Conservation (phyloP, 345 rosid genomes). For the Eucalyptus brandiana region DNA sequence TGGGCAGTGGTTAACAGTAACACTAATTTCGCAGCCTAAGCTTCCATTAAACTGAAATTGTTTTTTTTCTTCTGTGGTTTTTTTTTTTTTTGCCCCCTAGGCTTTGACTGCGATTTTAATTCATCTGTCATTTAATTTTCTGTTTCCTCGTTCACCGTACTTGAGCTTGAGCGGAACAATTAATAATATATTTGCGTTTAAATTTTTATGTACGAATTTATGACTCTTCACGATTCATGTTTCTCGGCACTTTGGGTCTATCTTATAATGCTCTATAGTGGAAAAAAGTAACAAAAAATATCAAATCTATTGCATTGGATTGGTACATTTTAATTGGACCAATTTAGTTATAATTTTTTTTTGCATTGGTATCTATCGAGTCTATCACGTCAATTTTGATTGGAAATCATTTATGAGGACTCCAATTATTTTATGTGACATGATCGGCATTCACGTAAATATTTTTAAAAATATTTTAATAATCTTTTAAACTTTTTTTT, state of each 20-base stretch:
- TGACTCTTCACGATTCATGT: neutral
- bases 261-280: neutral
- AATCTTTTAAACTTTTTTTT: too few species aligned
- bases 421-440: rapidly evolving
- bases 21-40: constrained; percentile 36
- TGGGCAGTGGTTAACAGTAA: constrained; percentile 21
- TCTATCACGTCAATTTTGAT: rapidly evolving
- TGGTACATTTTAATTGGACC: rapidly evolving
- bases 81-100: too few species aligned
- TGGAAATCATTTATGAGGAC: rapidly evolving
- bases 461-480: too few species aligned
- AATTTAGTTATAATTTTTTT: too few species aligned
- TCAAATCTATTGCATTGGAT: too few species aligned
- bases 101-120: neutral
- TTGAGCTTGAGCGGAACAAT: neutral
- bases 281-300: too few species aligned
- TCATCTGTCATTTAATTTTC: neutral
- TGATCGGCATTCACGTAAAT: rapidly evolving
- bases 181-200: neutral
- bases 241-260: neutral
- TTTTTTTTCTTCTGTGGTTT: neutral
- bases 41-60: neutral
- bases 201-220: neutral
- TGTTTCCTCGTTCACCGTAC: neutral
- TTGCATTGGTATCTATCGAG: too few species aligned